phyloP scores from a whole-genome alignment of 2,329 filamentous ascomycete species.

The Colletotrichum tabaci region DNA sequence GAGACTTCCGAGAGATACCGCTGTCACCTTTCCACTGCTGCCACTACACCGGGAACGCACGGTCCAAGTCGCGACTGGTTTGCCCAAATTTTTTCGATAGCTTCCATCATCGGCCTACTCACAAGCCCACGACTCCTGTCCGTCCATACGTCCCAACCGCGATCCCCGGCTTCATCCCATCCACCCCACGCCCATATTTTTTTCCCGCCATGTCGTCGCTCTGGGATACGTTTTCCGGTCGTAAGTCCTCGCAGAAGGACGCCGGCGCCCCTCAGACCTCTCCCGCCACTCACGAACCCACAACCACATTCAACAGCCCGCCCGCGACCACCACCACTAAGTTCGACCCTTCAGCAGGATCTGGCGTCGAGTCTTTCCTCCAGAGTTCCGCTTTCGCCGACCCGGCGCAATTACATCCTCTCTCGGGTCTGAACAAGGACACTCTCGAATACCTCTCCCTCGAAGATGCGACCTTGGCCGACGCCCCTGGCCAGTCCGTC shows the following conservation, averaged over 20 bases:
- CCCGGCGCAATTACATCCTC: conserved; percentile 89
- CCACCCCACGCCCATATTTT: conserved; percentile 30
- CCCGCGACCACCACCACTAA: conserved; percentile 62
- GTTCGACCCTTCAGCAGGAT: conserved; percentile 81
- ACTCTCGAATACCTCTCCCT: conserved; percentile 95
- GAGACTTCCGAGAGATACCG: conserved; percentile 27
- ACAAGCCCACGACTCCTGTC: conserved; percentile 29
- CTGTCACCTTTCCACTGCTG: conserved; percentile 26
- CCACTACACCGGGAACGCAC: conserved; percentile 28
- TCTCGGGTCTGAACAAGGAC: conserved; percentile 93
- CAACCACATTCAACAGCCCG: conserved; percentile 62
- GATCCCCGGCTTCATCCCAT: conserved; percentile 33
- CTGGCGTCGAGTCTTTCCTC: conserved; percentile 91
- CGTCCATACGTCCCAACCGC: conserved; percentile 20
- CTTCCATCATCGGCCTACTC: conserved; percentile 41
- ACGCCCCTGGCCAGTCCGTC: conserved; percentile 88
- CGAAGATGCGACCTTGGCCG: conserved; percentile 90
- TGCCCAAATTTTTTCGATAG: conserved; percentile 45
- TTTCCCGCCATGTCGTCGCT: conserved; percentile 66
- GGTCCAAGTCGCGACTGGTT: conserved; percentile 43
- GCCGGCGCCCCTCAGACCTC: conserved; percentile 46
- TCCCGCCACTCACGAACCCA: conserved; percentile 59
- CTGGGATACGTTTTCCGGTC: conserved; percentile 75
- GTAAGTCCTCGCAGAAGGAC: conserved; percentile 63
- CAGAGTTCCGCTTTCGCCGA: conserved; percentile 84